phyloP scores from a whole-genome alignment of 2,329 filamentous ascomycete genomes.

The Rasamsonia emersonii region DNA sequence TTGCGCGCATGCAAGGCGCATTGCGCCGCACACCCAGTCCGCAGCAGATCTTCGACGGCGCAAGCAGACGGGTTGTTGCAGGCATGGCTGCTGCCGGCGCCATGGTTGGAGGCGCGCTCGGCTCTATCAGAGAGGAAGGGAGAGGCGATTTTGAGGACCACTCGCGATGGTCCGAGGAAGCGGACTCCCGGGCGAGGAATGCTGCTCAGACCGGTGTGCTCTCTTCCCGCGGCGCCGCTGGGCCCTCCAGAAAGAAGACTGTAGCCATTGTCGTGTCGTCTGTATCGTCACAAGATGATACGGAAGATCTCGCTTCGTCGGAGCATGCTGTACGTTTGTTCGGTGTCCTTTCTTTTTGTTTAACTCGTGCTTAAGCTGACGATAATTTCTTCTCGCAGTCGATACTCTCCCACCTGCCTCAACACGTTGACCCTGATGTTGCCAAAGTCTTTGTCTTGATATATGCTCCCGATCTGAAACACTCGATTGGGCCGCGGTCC shows the following conservation, averaged over 20 bases:
- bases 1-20: conserved; percentile 70
- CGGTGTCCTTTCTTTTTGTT: neutral
- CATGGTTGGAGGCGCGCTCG: conserved; percentile 71
- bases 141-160: conserved; percentile 73
- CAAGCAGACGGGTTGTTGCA: conserved; percentile 70
- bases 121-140: conserved; percentile 76
- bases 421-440: conserved; percentile 61
- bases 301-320: conserved; percentile 51
- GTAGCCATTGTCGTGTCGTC: conserved; percentile 87
- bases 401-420: conserved; percentile 80
- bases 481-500: conserved; percentile 34
- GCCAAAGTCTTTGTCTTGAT: conserved; percentile 81
- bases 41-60: conserved; percentile 78
- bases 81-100: conserved; percentile 77
- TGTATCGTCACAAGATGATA: conserved; percentile 53
- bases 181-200: conserved; percentile 52
- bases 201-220: conserved; percentile 20
- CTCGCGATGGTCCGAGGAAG: conserved; percentile 87
- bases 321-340: conserved; percentile 67
- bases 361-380: conserved; percentile 7
- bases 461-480: conserved; percentile 73
- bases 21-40: conserved; percentile 76
- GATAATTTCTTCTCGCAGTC: conserved; percentile 46
- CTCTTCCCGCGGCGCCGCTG: conserved; percentile 19
- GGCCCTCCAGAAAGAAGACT: conserved; percentile 48